Evolutionary conservation across 2,329 filamentous ascomycete genomes (phyloP).

Genomic region (Cucurbitaria berberidis): DNA sequence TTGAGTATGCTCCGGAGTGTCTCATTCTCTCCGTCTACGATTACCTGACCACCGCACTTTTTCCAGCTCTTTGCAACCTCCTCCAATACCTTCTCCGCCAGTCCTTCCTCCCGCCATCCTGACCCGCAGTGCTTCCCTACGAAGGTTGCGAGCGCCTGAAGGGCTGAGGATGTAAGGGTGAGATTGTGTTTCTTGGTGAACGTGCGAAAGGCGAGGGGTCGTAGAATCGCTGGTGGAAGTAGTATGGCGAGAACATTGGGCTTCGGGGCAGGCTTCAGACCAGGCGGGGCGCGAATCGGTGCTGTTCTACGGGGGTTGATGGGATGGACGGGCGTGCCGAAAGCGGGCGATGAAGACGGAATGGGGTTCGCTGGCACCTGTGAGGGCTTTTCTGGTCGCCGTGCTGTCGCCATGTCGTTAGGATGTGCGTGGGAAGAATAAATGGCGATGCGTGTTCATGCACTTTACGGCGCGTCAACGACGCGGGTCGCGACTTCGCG

Average conservation of each 20-base stretch:
- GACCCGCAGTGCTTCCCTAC: slow-evolving; percentile 93
- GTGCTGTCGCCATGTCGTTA: slow-evolving; percentile 39
- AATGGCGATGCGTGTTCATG: slow-evolving; percentile 1
- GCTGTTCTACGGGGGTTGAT: slow-evolving; percentile 62
- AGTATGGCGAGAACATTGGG: slow-evolving; percentile 82
- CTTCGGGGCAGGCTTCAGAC: slow-evolving; percentile 58
- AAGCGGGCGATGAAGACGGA: slow-evolving; percentile 88
- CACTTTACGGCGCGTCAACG: slow-evolving; percentile 34
- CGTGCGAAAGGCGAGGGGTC: slow-evolving; percentile 90
- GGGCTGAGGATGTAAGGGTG: slow-evolving; percentile 84
- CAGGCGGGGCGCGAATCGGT: slow-evolving; percentile 53
- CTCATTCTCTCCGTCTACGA: slow-evolving; percentile 79
- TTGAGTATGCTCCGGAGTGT: slow-evolving; percentile 80
- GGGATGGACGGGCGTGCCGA: slow-evolving; percentile 84
- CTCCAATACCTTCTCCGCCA: slow-evolving; percentile 90
- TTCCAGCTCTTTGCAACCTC: slow-evolving; percentile 94
- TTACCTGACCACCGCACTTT: slow-evolving; percentile 82
- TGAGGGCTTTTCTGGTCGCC: slow-evolving; percentile 40
- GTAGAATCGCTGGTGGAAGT: slow-evolving; percentile 82
- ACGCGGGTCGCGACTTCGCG: slow-evolving; percentile 25
- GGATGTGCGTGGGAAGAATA: background rate
- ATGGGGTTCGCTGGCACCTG: slow-evolving; percentile 62
- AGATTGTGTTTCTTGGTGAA: slow-evolving; percentile 98
- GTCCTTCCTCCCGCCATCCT: slow-evolving; percentile 93
- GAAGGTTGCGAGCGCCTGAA: slow-evolving; percentile 85